Evolutionary conservation across 2,329 filamentous ascomycete species (phyloP), one percentile per base, ranked within the genome.

Genomic region (Arachnomyces sp.): DNA sequence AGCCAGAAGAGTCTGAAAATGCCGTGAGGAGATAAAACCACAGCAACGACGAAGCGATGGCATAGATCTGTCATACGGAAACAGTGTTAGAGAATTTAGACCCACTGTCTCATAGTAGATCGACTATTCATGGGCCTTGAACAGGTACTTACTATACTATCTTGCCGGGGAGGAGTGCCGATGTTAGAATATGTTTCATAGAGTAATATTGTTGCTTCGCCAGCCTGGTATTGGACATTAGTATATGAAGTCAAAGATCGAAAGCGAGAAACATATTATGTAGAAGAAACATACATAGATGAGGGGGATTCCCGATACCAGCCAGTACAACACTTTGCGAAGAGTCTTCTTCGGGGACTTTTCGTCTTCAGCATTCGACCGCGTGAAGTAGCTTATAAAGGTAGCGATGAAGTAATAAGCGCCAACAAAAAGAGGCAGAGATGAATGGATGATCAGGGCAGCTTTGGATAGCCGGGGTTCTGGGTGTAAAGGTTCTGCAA

Each of bases 31-130:
- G 68, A 11, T 80, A 70, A 3, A 76, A 72, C 57, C 81, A 85
- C n/a, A 77, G 67, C 18, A 84, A 60, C 34, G 79, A 66, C 40
- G 77, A 81, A 1, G 79, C 74, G 17, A 84, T 60, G 29, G 74
- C 63, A 39, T 77, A 75, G 39, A 84, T 54, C 67, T 70, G 31
- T 34, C 39, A 28, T 25, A 28, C 11, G 30, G 36, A 33, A 20
- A 12, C 9, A n/a, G 8, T 29, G 18, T 29, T 16, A 13, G 38
- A 29, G 15, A 6, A n/a, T 7, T 25, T 15, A 31, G 12, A 7
- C 7, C 15, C 7, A 38, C 9, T 6, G 14, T 39, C 28, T 35
- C 20, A 8, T 12, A 28, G 9, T 40, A 9, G 18, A 39, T 29
- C 38, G 35, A n/a, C 38, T 16, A 13, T 16, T 33, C 18, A 34